These are phyloP conservation scores for Seminavis robusta DNA, from an alignment of 108 stramenopile species.

Conservation along the genomic window DNA sequence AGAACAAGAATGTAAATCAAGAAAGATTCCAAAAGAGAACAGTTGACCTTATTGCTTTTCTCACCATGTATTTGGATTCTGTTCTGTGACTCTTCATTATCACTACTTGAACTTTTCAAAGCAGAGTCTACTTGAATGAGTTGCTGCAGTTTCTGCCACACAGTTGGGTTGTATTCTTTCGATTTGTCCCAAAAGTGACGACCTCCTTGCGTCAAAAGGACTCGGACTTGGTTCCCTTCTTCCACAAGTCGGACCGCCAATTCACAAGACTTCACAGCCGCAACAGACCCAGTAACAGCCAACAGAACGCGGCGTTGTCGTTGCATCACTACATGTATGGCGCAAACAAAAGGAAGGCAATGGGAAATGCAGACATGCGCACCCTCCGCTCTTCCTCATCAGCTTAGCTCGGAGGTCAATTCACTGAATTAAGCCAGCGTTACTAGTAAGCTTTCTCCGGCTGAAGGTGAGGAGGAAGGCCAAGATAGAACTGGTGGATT, in stretches of 20 bases:
- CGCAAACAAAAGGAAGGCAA: no score
- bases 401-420: no score
- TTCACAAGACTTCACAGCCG: conserved; percentile 85
- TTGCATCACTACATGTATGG: no score
- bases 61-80: no score
- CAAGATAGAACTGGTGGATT: background rate
- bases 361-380: no score
- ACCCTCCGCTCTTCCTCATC: no score
- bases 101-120: background rate
- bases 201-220: conserved; percentile 68
- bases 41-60: no score
- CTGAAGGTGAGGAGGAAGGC: no score
- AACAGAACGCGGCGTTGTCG: conserved; percentile 45
- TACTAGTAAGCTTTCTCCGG: no score
- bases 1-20: background rate
- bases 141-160: conserved; percentile 48
- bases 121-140: conserved; percentile 2
- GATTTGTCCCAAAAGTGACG: conserved; percentile 70
- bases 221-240: conserved; percentile 39
- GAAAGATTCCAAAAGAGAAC: no score
- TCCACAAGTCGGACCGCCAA: conserved; percentile 61
- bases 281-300: conserved; percentile 84
- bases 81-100: background rate
- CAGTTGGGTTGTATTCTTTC: conserved; percentile 47
- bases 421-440: no score